Conservation (phyloP, 2,329 filamentous ascomycete species). For the Aspergillus sp. region DNA sequence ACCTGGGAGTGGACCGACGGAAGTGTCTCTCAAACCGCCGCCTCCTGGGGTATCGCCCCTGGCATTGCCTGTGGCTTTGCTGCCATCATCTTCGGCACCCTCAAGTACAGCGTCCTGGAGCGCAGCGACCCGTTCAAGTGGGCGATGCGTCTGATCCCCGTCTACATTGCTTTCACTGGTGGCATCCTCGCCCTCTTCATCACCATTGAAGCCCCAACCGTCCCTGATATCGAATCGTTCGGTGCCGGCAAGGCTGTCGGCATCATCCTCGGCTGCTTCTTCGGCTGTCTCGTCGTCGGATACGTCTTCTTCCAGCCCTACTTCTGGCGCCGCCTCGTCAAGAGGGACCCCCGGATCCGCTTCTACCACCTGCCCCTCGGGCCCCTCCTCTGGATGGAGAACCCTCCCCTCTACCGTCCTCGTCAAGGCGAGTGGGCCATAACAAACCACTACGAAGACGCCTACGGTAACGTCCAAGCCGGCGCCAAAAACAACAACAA, state of each 20-base stretch:
- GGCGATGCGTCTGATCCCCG: slow-evolving; percentile 50
- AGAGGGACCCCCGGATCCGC: slow-evolving; percentile 20
- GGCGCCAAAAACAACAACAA: slow-evolving; percentile 11
- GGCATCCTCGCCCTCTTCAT: slow-evolving; percentile 60
- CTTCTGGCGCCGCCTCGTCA: slow-evolving; percentile 29
- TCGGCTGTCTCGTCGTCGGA: slow-evolving; percentile 24
- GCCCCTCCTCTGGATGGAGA: slow-evolving; percentile 40
- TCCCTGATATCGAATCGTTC: slow-evolving; percentile 24
- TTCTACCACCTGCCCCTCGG: slow-evolving; percentile 39
- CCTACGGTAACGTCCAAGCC: slow-evolving; percentile 26
- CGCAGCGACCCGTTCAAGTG: slow-evolving; percentile 51
- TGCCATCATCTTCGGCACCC: slow-evolving; percentile 49
- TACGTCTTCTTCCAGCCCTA: slow-evolving; percentile 29
- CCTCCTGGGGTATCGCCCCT: slow-evolving; percentile 52
- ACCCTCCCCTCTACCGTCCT: slow-evolving; percentile 43
- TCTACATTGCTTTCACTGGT: slow-evolving; percentile 51
- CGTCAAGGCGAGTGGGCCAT: slow-evolving; percentile 37
- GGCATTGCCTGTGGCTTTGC: slow-evolving; percentile 49
- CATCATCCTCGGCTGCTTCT: slow-evolving; percentile 28
- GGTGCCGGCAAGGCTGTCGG: slow-evolving; percentile 26
- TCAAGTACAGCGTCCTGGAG: slow-evolving; percentile 53
- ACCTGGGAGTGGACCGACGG: slow-evolving; percentile 41
- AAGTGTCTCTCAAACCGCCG: slow-evolving; percentile 49
- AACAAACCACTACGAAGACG: slow-evolving; percentile 42
- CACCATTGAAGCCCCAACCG: slow-evolving; percentile 42